These are phyloP conservation scores for Stylonectria norvegica DNA, from an alignment of 2,329 filamentous ascomycete genomes.

Conservation along the genomic window DNA sequence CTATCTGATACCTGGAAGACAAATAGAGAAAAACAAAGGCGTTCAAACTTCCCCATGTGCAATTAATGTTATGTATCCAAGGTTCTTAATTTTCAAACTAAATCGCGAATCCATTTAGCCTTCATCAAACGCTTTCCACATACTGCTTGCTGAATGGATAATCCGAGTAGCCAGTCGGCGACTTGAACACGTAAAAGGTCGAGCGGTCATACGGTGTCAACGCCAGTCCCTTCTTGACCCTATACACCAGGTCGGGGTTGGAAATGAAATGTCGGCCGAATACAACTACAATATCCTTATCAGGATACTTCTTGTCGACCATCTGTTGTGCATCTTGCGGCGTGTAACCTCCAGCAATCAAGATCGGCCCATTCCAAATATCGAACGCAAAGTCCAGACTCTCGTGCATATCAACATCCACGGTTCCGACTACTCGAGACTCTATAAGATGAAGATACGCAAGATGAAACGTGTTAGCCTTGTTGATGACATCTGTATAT, in stretches of 20 bases:
- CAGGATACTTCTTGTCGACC: slow-evolving; percentile 29
- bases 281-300: slow-evolving; percentile 32
- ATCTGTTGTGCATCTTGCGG: slow-evolving; percentile 20
- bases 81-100: too few species aligned
- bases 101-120: too few species aligned
- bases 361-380: slow-evolving; percentile 31
- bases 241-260: slow-evolving; percentile 26
- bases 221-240: slow-evolving; percentile 25
- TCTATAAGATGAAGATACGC: slow-evolving; percentile 63
- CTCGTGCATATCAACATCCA: slow-evolving; percentile 36
- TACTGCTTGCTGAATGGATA: slow-evolving; percentile 26
- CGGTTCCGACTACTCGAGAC: slow-evolving; percentile 45
- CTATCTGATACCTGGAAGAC: too few species aligned
- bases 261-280: slow-evolving; percentile 34
- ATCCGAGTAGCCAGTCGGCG: slow-evolving; percentile 25
- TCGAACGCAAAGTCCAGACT: slow-evolving; percentile 33
- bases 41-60: too few species aligned
- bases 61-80: too few species aligned
- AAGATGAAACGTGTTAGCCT: slow-evolving; percentile 50
- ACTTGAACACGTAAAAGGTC: slow-evolving; percentile 25
- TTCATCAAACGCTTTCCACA: slow-evolving; percentile 3
- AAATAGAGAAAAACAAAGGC: too few species aligned
- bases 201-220: slow-evolving; percentile 25
- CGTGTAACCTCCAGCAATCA: slow-evolving; percentile 35
- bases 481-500: slow-evolving; percentile 54